Base-by-base conservation (phyloP, 306 rosid genomes). In the Urtica urens region DNA sequence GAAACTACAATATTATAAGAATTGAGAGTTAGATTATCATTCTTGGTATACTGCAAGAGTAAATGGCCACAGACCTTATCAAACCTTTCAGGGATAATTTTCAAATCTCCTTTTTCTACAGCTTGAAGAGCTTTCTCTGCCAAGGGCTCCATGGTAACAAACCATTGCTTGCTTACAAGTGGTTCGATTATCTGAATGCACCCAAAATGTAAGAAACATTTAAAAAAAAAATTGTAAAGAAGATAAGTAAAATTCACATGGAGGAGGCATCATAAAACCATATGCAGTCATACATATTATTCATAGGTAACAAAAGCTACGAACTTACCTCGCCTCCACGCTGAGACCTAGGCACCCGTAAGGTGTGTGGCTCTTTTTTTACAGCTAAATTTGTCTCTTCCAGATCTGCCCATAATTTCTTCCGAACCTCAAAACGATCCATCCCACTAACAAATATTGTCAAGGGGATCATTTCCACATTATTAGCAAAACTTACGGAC, bases 321-420 rank as follows among this genome's bases (percentile, higher is more conserved):
- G 43, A 52, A 76, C 80, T 83, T 69, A 88, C 97, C 72, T 83
- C 97, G 65, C 97, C 97, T 44, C 97, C 97, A 58, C 97, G 97
- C 60, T 88, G 97, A 49, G 97, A 88, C 72, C 97, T 88, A 29
- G 97, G 97, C 57, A 88, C 95, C 40, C 97, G 75, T 56, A 69
- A 73, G 24, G 80, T 83, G 72, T 88, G 97, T 17, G 86, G 77
- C 62, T 88, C 86, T 75, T 72, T 84, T 76, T 76, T 88, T 47
- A 81, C 90, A 48, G 86, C 90, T 57, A 88, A 71, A 38, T 82
- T 82, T 19, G 86, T 83, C 64, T 83, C 97, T 77, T 81, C 95
- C 70, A 88, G 79, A 58, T 88, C 97, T 42, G 82, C 75, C 97
- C 97, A 88, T 5, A 88, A 65, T 70, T 81, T 83, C 70, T 83